These are phyloP conservation scores for Trypanosoma grayi DNA, from an alignment of 208 protist genomes.

Conservation along the genomic window DNA sequence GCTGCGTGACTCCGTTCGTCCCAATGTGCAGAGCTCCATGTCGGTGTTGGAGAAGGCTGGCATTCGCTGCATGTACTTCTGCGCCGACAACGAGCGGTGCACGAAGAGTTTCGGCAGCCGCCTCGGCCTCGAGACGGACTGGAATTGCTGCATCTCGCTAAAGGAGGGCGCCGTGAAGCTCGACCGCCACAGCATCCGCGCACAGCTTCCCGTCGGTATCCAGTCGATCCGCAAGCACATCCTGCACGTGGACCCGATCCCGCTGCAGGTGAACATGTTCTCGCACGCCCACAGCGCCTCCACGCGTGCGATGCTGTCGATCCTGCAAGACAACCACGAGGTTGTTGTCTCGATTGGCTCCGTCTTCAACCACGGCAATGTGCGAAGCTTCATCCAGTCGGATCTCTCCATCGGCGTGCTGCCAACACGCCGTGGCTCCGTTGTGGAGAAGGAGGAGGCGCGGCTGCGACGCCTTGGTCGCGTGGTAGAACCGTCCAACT, in stretches of 20 bases:
- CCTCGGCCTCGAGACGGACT: slow-evolving; percentile 93
- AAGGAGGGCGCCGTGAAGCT: slow-evolving; percentile 79
- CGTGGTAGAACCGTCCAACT: slow-evolving; percentile 76
- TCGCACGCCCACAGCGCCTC: slow-evolving; percentile 84
- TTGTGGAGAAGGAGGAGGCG: slow-evolving; percentile 66
- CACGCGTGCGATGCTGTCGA: slow-evolving; percentile 89
- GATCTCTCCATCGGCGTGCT: slow-evolving; percentile 89
- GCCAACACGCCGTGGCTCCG: slow-evolving; percentile 68
- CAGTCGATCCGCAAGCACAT: slow-evolving; percentile 92
- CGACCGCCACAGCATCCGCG: slow-evolving; percentile 85
- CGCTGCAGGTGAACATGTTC: slow-evolving; percentile 95
- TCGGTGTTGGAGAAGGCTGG: slow-evolving; percentile 81
- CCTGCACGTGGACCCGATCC: slow-evolving; percentile 91
- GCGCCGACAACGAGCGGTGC: slow-evolving; percentile 68
- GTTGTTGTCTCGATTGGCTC: slow-evolving; percentile 91
- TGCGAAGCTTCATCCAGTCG: slow-evolving; percentile 88
- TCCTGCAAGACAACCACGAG: slow-evolving; percentile 94
- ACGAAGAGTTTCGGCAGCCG: slow-evolving; percentile 91
- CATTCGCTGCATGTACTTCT: slow-evolving; percentile 94
- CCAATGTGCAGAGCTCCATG: slow-evolving; percentile 75
- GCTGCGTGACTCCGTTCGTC: slow-evolving; percentile 82
- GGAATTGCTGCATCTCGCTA: slow-evolving; percentile 96
- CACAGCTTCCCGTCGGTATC: slow-evolving; percentile 93
- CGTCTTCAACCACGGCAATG: slow-evolving; percentile 91
- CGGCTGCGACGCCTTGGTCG: slow-evolving; percentile 39